Conservation (phyloP, 306 rosid species). For the Acacia melanoxylon region DNA sequence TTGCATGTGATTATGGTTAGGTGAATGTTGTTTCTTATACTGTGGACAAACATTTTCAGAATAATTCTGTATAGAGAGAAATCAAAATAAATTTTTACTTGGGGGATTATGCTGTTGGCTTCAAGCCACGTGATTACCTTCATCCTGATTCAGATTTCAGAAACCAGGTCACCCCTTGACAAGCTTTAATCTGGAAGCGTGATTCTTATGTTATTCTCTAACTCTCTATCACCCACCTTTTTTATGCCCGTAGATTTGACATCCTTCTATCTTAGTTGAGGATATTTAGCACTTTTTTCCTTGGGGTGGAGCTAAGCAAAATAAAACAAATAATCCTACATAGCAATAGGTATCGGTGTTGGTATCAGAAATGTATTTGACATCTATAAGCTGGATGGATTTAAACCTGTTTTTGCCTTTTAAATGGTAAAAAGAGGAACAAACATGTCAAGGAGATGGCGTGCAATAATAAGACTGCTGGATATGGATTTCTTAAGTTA, state of each 20-base stretch:
- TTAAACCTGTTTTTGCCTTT: not conserved
- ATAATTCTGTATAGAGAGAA: not conserved
- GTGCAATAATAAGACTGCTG: not conserved
- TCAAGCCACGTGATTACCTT: not conserved
- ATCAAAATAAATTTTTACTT: not conserved
- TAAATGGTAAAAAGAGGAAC: not conserved
- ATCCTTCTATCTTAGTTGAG: not conserved
- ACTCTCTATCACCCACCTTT: not conserved
- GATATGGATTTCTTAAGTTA: not conserved
- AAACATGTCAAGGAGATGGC: not conserved
- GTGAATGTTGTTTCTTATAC: not conserved
- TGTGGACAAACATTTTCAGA: not conserved
- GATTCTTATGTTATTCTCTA: not conserved
- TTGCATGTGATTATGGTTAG: not conserved
- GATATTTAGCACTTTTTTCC: not conserved
- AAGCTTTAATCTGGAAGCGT: not conserved
- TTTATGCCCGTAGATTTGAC: not conserved
- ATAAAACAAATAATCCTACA: not conserved
- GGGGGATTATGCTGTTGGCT: not conserved
- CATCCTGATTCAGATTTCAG: slow-evolving; percentile 17
- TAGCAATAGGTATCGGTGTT: not conserved
- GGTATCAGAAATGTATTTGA: not conserved
- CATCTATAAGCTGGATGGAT: not conserved
- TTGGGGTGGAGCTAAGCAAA: not conserved
- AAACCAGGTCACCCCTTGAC: not conserved